Percentiles rank a stretch among this genome's conserved stretches.
Conservation (phyloP, 805 yeast species). For the Cyberlindnera subsufficiens region DNA sequence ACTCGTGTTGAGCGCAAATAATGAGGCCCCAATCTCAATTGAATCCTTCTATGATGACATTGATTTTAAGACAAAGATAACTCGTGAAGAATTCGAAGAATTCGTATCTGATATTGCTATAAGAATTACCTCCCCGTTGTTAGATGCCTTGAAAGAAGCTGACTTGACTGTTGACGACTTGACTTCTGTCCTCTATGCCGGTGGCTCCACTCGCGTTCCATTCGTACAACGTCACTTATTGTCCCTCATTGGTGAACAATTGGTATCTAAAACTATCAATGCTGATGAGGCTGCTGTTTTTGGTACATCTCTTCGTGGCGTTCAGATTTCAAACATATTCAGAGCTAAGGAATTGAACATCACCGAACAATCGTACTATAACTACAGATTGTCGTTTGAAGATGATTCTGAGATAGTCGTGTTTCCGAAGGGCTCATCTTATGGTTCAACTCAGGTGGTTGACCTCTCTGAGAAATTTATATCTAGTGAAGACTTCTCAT, state of each 20-base stretch:
- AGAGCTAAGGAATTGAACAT: slow-evolving; percentile 57
- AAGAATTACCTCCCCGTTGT: slow-evolving; percentile 49
- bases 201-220: slow-evolving; percentile 92
- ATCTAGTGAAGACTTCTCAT: slow-evolving; percentile 24
- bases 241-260: slow-evolving; percentile 50
- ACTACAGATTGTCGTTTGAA: slow-evolving; percentile 34
- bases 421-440: slow-evolving; percentile 42
- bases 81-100: slow-evolving; percentile 79
- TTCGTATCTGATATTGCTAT: slow-evolving; percentile 34
- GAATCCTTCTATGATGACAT: slow-evolving; percentile 70
- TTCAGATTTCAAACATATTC: slow-evolving; percentile 62
- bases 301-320: slow-evolving; percentile 85
- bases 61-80: slow-evolving; percentile 63
- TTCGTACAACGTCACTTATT: slow-evolving; percentile 62
- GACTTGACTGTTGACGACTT: slow-evolving; percentile 32
- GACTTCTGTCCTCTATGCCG: slow-evolving; percentile 70
- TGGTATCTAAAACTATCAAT: slow-evolving; percentile 76
- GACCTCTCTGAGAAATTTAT: slow-evolving; percentile 30
- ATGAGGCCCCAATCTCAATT: slow-evolving; percentile 68
- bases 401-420: slow-evolving; percentile 28
- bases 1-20: slow-evolving; percentile 78
- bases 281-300: slow-evolving; percentile 93
- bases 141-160: slow-evolving; percentile 37
- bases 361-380: slow-evolving; percentile 47
- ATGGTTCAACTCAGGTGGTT: slow-evolving; percentile 30